phyloP scores from a whole-genome alignment of 352 stramenopile species.

The Thraustochytrium striatum region DNA sequence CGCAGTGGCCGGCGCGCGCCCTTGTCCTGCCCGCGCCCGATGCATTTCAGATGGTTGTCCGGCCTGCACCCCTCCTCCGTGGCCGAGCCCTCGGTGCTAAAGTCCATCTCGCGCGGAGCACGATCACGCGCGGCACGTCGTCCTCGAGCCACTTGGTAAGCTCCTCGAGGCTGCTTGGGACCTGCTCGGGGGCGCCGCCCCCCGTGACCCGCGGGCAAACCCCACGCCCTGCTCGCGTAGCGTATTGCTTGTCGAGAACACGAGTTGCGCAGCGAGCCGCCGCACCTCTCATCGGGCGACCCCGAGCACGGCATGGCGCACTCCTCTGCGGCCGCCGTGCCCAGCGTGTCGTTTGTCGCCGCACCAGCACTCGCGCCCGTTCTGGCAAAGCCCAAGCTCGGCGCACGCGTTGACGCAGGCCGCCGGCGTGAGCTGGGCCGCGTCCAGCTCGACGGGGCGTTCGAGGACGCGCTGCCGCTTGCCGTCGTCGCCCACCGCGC shows the following conservation, averaged over 20 bases:
- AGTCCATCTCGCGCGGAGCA: constrained; percentile 63
- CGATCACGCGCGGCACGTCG: constrained; percentile 58
- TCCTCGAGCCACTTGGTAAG: constrained; percentile 60
- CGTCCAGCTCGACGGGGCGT: neutral
- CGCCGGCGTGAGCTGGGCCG: neutral
- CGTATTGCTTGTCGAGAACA: neutral
- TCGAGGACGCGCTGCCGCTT: neutral
- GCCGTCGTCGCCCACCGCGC: neutral
- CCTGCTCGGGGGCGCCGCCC: constrained; percentile 53
- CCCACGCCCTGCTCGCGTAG: constrained; percentile 13
- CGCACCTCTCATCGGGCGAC: neutral
- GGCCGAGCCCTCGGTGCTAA: constrained; percentile 61
- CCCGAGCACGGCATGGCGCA: neutral
- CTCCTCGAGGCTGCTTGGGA: constrained; percentile 57
- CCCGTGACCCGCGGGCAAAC: constrained; percentile 56
- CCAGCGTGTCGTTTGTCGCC: neutral
- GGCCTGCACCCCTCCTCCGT: constrained; percentile 52
- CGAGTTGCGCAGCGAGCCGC: neutral
- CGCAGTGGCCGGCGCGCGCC: constrained; percentile 55
- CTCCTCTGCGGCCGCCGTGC: neutral
- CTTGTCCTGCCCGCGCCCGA: neutral
- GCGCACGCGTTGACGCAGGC: neutral
- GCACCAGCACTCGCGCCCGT: neutral
- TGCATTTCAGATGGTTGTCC: neutral
- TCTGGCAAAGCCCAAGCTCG: neutral